A percentile compares a stretch with the other conserved stretches of the same genome.
Conservation (phyloP, 208 protist genomes). For the Leishmania braziliensis region DNA sequence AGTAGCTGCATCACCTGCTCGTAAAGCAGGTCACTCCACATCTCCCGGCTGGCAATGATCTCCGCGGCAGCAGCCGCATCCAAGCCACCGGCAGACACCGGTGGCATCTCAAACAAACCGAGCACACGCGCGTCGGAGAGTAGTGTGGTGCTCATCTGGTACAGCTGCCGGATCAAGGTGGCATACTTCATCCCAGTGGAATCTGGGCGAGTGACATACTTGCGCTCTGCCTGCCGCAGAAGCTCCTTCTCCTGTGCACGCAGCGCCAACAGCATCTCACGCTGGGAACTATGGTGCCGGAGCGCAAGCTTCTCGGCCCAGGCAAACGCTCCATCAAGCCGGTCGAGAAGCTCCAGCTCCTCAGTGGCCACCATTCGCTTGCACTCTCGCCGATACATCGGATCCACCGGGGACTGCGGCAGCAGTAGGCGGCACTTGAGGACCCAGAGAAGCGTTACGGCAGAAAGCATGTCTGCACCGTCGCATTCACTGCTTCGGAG, state of each 20-base stretch:
- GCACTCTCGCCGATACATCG: conserved; percentile 68
- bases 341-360: conserved; percentile 50
- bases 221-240: conserved; percentile 34
- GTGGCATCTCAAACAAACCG: conserved; percentile 26
- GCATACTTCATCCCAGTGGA: conserved; percentile 73
- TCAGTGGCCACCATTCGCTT: conserved; percentile 43
- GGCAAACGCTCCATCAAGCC: conserved; percentile 60
- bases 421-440: conserved; percentile 84
- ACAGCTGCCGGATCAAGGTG: conserved; percentile 61
- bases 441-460: conserved; percentile 58
- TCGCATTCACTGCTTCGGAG: conserved; percentile 20
- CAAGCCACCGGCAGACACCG: not conserved
- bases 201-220: conserved; percentile 62
- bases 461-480: conserved; percentile 34
- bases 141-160: conserved; percentile 66
- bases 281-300: conserved; percentile 47
- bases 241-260: conserved; percentile 39
- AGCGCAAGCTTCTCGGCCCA: conserved; percentile 64
- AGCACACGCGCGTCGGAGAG: conserved; percentile 72
- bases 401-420: conserved; percentile 79
- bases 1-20: conserved; percentile 73
- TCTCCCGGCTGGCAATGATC: conserved; percentile 30
- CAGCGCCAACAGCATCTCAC: conserved; percentile 40
- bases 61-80: conserved; percentile 20
- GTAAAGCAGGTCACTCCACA: conserved; percentile 80